A percentile compares a stretch with the other conserved stretches of the same genome.
Conservation (phyloP, 2,329 filamentous ascomycete species). For the Cadophora luteo-olivacea region DNA sequence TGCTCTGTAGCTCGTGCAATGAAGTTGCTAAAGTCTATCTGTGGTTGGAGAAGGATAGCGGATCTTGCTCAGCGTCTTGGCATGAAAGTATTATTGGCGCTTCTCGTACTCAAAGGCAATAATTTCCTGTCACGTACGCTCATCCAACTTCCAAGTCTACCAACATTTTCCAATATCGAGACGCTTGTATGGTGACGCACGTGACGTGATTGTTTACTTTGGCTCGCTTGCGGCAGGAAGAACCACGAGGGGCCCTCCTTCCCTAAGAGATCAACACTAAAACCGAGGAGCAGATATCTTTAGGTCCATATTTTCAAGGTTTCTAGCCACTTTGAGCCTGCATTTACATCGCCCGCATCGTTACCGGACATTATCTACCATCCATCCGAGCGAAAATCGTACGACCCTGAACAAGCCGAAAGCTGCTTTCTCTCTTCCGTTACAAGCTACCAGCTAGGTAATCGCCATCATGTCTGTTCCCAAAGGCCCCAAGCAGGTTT, state of each 20-base stretch:
- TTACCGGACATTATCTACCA: not conserved
- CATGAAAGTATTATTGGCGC: too few relatives aligned
- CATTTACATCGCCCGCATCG: not conserved
- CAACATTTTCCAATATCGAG: too few relatives aligned
- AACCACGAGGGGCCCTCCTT: not conserved
- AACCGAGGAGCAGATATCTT: not conserved
- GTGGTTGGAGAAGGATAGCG: too few relatives aligned
- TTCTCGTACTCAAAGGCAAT: too few relatives aligned
- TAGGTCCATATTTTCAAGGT: not conserved
- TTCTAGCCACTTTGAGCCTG: not conserved
- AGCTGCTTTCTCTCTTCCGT: too few relatives aligned
- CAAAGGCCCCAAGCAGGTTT: too few relatives aligned
- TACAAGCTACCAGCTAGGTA: not conserved
- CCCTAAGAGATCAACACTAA: not conserved
- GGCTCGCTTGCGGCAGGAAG: not conserved
- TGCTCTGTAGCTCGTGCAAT: not conserved
- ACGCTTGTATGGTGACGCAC: not conserved
- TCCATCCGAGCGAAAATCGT: not conserved
- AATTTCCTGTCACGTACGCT: too few relatives aligned
- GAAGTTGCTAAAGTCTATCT: too few relatives aligned
- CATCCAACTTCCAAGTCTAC: too few relatives aligned
- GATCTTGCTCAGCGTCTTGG: too few relatives aligned
- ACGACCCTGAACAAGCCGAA: not conserved
- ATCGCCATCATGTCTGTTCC: not conserved
- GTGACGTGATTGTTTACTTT: not conserved